A percentile compares a stretch with the other conserved stretches of the same genome.
Conservation (phyloP, 2,329 filamentous ascomycete genomes). For the Lizonia empirigonia region DNA sequence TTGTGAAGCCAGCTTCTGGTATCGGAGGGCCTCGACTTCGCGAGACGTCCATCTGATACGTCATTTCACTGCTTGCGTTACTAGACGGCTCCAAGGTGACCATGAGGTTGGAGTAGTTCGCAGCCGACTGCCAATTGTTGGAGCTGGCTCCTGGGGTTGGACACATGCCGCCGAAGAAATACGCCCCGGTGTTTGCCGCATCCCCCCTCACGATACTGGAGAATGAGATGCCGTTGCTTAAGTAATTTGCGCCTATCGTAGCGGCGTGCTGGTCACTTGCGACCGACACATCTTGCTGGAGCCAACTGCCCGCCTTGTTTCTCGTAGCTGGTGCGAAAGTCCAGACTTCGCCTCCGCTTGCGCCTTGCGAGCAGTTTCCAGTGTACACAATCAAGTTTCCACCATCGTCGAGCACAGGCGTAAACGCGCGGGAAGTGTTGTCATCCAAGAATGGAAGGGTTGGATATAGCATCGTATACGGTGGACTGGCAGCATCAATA, state of each 20-base stretch:
- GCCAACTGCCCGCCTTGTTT: slow-evolving; percentile 60
- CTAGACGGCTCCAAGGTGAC: slow-evolving; percentile 62
- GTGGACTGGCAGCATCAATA: slow-evolving; percentile 56
- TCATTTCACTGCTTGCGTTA: slow-evolving; percentile 46
- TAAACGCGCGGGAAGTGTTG: slow-evolving; percentile 63
- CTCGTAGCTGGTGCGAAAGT: slow-evolving; percentile 61
- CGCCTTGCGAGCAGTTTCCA: slow-evolving; percentile 69
- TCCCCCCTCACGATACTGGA: slow-evolving; percentile 63
- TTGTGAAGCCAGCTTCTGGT: slow-evolving; percentile 83
- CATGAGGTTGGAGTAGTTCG: slow-evolving; percentile 83
- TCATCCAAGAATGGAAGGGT: slow-evolving; percentile 67
- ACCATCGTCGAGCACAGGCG: slow-evolving; percentile 68
- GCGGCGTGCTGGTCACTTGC: slow-evolving; percentile 42
- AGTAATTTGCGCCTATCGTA: slow-evolving; percentile 59
- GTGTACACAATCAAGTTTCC: slow-evolving; percentile 76
- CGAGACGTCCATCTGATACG: slow-evolving; percentile 55
- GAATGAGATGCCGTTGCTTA: slow-evolving; percentile 69
- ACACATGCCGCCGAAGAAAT: slow-evolving; percentile 92
- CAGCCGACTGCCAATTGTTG: slow-evolving; percentile 66
- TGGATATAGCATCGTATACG: slow-evolving; percentile 58
- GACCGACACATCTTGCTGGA: slow-evolving; percentile 48
- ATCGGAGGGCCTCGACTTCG: slow-evolving; percentile 68
- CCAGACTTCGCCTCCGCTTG: slow-evolving; percentile 67
- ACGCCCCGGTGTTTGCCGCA: slow-evolving; percentile 63
- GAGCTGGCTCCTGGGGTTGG: slow-evolving; percentile 47